Percentiles rank a stretch among this genome's conserved stretches.
phyloP scores from a whole-genome alignment of 176 grass and related monocot genomes.

The Ananas comosus region DNA sequence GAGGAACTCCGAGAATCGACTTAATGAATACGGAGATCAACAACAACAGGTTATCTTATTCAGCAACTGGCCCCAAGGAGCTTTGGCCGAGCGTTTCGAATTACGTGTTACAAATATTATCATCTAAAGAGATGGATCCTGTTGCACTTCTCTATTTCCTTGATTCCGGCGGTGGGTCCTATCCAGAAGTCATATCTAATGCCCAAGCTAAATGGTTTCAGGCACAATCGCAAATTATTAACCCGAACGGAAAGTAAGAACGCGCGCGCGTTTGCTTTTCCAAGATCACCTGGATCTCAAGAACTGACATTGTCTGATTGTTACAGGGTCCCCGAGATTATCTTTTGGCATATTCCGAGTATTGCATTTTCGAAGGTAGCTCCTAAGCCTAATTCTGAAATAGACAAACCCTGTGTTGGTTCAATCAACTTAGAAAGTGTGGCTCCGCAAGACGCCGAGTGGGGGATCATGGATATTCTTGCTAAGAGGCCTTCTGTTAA shows the following conservation, averaged over 20 bases:
- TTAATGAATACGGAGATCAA: conserved; percentile 36
- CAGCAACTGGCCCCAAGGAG: conserved; percentile 31
- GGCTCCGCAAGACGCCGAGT: conserved; percentile 60
- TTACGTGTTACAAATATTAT: conserved; percentile 55
- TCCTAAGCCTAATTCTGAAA: conserved; percentile 30
- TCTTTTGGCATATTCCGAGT: conserved; percentile 95
- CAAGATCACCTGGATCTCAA: background rate
- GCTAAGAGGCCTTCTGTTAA: conserved; percentile 52
- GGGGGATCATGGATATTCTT: conserved; percentile 72
- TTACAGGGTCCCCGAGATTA: conserved; percentile 56
- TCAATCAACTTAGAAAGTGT: conserved; percentile 78
- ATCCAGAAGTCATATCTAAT: conserved; percentile 55
- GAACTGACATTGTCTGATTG: background rate
- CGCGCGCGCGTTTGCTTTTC: background rate
- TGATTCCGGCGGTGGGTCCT: conserved; percentile 84
- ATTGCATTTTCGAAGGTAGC: conserved; percentile 49
- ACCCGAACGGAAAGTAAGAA: conserved; percentile 50
- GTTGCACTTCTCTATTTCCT: conserved; percentile 69
- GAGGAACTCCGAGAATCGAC: conserved; percentile 44
- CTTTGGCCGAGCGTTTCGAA: conserved; percentile 87
- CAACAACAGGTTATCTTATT: conserved; percentile 37
- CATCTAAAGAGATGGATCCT: conserved; percentile 19
- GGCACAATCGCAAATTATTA: conserved; percentile 30
- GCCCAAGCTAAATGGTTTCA: conserved; percentile 58
- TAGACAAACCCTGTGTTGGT: conserved; percentile 51